These are phyloP conservation scores for Talaromyces funiculosus DNA, from an alignment of 2,329 filamentous ascomycete species.

Conservation along the genomic window DNA sequence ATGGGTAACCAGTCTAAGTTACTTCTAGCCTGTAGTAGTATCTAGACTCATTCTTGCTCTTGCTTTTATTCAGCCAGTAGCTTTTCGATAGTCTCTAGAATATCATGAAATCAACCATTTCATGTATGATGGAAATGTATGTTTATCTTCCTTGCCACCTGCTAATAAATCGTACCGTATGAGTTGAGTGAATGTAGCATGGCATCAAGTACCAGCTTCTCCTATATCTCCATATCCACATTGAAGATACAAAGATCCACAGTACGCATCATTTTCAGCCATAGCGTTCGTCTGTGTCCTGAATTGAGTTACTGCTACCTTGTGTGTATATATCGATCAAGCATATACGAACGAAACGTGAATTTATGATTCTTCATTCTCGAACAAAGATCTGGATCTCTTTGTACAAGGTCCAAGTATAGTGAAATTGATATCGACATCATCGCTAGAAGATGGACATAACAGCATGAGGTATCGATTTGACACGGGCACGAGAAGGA, in stretches of 20 bases:
- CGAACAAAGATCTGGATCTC: not conserved
- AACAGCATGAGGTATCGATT: constrained; percentile 7
- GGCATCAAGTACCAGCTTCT: not conserved
- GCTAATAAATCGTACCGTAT: not conserved
- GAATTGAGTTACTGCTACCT: not conserved
- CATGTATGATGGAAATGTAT: not conserved
- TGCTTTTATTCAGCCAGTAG: not conserved
- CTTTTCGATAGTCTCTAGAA: not conserved
- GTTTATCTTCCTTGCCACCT: not conserved
- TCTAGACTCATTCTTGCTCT: not conserved
- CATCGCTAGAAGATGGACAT: constrained; percentile 10
- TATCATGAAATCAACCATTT: not conserved
- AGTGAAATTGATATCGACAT: not conserved
- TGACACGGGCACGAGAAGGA: not conserved
- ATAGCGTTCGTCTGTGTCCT: not conserved
- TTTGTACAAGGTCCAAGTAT: too few species aligned
- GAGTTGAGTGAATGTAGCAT: not conserved
- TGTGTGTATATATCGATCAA: not conserved
- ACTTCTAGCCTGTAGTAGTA: not conserved
- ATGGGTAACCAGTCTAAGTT: not conserved
- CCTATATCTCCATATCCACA: not conserved
- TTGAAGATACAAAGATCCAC: not conserved
- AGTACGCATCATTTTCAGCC: not conserved
- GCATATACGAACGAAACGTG: not conserved
- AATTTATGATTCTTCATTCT: not conserved